These are phyloP conservation scores for Clarireedia monteithiana DNA, from an alignment of 2,329 filamentous ascomycete species.

Conservation along the genomic window DNA sequence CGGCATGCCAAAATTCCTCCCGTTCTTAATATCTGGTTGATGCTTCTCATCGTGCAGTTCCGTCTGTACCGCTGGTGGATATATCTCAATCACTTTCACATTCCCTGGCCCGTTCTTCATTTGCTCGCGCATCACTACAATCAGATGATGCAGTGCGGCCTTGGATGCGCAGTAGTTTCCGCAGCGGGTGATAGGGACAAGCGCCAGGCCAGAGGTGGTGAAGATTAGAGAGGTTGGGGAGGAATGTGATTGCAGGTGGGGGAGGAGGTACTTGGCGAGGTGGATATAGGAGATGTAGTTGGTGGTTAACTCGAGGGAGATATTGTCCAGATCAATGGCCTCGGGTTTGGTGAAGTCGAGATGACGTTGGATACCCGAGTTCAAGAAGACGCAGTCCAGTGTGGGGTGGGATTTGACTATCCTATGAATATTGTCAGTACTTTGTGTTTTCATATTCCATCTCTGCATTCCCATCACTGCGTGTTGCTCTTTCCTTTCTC, in stretches of 20 bases:
- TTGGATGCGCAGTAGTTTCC: slow-evolving; percentile 37
- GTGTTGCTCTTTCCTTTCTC: no score
- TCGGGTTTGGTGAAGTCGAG: slow-evolving; percentile 19
- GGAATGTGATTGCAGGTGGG: slow-evolving; percentile 22
- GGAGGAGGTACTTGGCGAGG: slow-evolving; percentile 31
- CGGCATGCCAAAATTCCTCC: slow-evolving; percentile 41
- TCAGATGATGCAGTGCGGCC: slow-evolving; percentile 36
- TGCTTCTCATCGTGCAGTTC: slow-evolving; percentile 40
- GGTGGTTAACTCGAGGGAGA: slow-evolving; percentile 33
- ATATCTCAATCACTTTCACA: slow-evolving; percentile 36
- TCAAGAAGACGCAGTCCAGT: slow-evolving; percentile 29
- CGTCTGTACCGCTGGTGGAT: slow-evolving; percentile 30
- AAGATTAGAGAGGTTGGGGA: slow-evolving; percentile 15
- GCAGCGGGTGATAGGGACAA: slow-evolving; percentile 15
- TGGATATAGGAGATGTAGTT: slow-evolving; percentile 38
- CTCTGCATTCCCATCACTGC: no score
- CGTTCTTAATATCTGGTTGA: slow-evolving; percentile 33
- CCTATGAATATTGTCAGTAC: background rate
- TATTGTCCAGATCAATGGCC: slow-evolving; percentile 13
- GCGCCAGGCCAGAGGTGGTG: slow-evolving; percentile 16
- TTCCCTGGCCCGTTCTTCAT: slow-evolving; percentile 28
- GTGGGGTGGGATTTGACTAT: slow-evolving; percentile 3
- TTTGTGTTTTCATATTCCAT: no score
- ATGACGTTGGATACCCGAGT: slow-evolving; percentile 26
- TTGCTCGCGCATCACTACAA: slow-evolving; percentile 36